phyloP scores from a whole-genome alignment of 139 green algal genomes.

The Limnomonas spitsbergensis region DNA sequence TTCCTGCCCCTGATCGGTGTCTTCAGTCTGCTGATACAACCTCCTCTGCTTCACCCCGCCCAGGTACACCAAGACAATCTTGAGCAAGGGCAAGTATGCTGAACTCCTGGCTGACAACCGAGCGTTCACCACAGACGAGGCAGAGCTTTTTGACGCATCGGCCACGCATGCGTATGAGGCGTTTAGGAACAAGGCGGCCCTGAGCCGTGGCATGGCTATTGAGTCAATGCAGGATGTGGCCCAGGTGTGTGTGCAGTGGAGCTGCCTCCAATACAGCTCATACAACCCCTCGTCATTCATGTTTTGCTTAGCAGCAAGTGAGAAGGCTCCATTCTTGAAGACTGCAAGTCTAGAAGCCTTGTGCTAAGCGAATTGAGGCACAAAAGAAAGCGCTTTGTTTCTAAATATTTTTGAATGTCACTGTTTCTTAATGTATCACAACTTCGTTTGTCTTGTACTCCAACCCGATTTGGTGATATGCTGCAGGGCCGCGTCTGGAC shows the following conservation, averaged over 20 bases:
- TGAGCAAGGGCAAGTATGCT: conserved; percentile 76
- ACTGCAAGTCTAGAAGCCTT: no score
- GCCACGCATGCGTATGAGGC: conserved; percentile 79
- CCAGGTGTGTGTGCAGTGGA: conserved; percentile 41
- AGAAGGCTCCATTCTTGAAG: no score
- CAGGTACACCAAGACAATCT: conserved; percentile 67
- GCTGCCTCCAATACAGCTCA: background rate
- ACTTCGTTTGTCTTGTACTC: no score
- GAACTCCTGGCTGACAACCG: conserved; percentile 74
- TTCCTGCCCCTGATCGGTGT: no score
- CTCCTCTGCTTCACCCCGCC: background rate
- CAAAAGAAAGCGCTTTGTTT: no score
- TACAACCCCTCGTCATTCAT: background rate
- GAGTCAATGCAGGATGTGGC: conserved; percentile 62
- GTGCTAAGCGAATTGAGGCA: no score
- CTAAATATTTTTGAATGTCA: no score
- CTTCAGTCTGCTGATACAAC: background rate
- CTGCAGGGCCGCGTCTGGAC: conserved; percentile 88
- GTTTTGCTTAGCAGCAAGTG: no score
- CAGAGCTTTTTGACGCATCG: conserved; percentile 66
- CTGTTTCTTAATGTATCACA: no score
- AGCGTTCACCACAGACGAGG: conserved; percentile 74
- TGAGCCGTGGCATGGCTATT: conserved; percentile 41
- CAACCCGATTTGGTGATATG: conserved; percentile 3
- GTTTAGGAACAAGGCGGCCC: conserved; percentile 82